Evolutionary conservation across 202 grass and related monocot genomes (phyloP).

Genomic region (Panicum virgatum): DNA sequence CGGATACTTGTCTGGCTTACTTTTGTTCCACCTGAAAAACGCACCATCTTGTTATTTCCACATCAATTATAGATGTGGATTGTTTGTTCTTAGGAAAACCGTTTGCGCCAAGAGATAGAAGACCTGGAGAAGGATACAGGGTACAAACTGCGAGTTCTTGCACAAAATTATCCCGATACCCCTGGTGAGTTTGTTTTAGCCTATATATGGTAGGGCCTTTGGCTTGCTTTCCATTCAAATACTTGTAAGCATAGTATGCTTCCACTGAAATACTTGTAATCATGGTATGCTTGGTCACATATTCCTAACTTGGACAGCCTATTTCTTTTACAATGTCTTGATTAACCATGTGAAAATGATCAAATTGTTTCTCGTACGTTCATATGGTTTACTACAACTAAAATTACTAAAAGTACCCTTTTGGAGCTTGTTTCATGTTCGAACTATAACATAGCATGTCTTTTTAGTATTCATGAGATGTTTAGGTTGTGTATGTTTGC

Average conservation of each 20-base stretch:
- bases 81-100: slow-evolving; percentile 57
- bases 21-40: neutral
- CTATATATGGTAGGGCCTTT: neutral
- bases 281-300: neutral
- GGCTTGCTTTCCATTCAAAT: neutral
- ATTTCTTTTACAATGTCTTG: neutral
- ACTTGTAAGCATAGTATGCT: neutral
- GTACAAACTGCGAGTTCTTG: slow-evolving; percentile 86
- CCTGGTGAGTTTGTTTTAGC: slow-evolving; percentile 53
- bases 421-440: neutral
- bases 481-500: neutral
- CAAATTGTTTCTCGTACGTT: neutral
- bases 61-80: neutral
- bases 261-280: neutral
- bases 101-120: slow-evolving; percentile 72
- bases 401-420: neutral
- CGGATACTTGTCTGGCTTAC: neutral
- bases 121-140: slow-evolving; percentile 95
- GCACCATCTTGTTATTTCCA: neutral
- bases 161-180: slow-evolving; percentile 94
- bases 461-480: neutral
- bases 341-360: neutral
- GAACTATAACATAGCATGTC: neutral
- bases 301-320: neutral
- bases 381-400: neutral